These are phyloP conservation scores for Tinospora cordifolia DNA, from an alignment of 164 flowering plant species.

Conservation along the genomic window DNA sequence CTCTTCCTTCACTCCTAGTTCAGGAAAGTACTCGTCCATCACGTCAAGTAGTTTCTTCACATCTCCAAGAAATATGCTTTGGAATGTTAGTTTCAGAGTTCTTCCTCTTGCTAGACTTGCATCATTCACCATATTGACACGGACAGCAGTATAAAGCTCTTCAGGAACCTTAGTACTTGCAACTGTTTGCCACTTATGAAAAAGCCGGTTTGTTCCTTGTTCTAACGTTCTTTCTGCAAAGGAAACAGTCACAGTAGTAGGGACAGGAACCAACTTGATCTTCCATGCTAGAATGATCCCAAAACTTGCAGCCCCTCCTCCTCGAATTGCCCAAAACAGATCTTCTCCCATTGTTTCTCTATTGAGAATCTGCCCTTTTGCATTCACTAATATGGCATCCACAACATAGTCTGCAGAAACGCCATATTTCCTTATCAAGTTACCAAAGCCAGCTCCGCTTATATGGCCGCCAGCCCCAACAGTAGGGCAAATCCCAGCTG, in stretches of 20 bases:
- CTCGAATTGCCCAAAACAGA: slow-evolving; percentile 2
- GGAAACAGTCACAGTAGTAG: slow-evolving; percentile 14
- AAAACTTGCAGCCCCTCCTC: slow-evolving; percentile 11
- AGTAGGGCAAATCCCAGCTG: slow-evolving; percentile 5
- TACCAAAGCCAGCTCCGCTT: slow-evolving; percentile 6
- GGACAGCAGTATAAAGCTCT: neutral
- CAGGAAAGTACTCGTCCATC: slow-evolving; percentile 7
- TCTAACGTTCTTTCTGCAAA: slow-evolving; percentile 1
- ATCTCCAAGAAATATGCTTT: slow-evolving; percentile 5
- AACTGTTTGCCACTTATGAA: slow-evolving; percentile 6
- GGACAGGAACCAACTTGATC: slow-evolving; percentile 11
- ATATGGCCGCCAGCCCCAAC: neutral
- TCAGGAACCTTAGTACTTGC: slow-evolving; percentile 2
- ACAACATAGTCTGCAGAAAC: slow-evolving; percentile 3
- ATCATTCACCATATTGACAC: neutral
- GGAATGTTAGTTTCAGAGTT: neutral
- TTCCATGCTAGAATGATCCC: slow-evolving; percentile 9
- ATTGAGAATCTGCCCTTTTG: neutral
- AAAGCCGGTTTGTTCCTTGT: slow-evolving; percentile 10
- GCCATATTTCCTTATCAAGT: slow-evolving; percentile 8
- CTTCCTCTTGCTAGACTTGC: neutral
- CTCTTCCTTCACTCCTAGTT: slow-evolving; percentile 3
- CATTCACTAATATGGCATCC: neutral
- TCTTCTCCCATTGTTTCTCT: slow-evolving; percentile 5
- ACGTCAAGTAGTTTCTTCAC: neutral